Base-by-base conservation (phyloP, 148 eudicot species). In the Rhododendron williamsianum region DNA sequence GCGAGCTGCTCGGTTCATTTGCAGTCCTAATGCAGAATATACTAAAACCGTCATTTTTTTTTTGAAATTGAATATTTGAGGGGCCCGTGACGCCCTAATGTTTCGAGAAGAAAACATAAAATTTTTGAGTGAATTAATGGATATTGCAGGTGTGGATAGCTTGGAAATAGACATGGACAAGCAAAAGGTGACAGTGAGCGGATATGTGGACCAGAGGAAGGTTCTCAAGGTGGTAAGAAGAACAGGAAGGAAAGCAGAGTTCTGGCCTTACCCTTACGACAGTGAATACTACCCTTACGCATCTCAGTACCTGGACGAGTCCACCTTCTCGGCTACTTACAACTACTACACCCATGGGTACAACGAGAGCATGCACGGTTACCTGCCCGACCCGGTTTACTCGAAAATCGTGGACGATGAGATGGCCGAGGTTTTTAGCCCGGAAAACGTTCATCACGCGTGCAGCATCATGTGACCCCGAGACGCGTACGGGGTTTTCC, bases 131-230 rank as follows among this genome's bases (percentile, higher is more conserved):
- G 4, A 15, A 4, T 3, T 3, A 2, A 33, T 6, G 2, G 0
- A 76, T 80, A 18, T 1, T 87, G 86, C 90, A 91, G 92, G 91
- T 35, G 91, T 91, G 23, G 85, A 89, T 82, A 91, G 86, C 87
- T 81, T 91, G 69, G 90, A 89, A 1, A 89, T 91, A 83, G 91
- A 91, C 87, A 91, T 88, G 91, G 91, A 88, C 12, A 89, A 87
- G 87, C 93, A 89, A 36, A 91, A 89, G 84, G 93, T 91, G 7
- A 91, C 91, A 6, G 91, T 91, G 10, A 87, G 41, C 0, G 91
- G 91, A 78, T 87, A 88, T 9, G 81, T 90, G 43, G 91, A 91
- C 38, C 86, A 87, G 86, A 84, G 86, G 76, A 56, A 77, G 65
- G 91, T 91, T 36, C 87, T 91, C 45, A 91, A 89, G 85, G 82